A percentile compares a stretch with the other conserved stretches of the same genome.
phyloP scores from a whole-genome alignment of 2,329 filamentous ascomycete genomes.

The Penicillium psychrosexuale region DNA sequence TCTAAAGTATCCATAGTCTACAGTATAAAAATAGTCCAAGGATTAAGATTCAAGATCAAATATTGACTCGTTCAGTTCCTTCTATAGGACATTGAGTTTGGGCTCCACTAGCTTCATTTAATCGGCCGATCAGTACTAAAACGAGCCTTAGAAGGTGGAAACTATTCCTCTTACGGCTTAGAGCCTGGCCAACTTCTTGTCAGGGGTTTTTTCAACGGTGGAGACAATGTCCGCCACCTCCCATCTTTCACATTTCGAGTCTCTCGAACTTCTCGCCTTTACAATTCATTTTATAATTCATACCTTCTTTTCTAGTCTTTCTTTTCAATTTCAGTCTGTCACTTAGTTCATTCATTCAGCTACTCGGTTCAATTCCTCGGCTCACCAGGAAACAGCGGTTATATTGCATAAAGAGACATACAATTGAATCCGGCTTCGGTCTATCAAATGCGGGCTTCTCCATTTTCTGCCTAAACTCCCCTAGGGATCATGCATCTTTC shows the following conservation, averaged over 20 bases:
- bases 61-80: background rate
- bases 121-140: background rate
- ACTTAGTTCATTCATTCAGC: background rate
- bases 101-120: background rate
- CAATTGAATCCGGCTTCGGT: background rate
- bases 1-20: background rate
- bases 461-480: constrained; percentile 8
- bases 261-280: background rate
- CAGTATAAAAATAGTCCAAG: background rate
- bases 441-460: constrained; percentile 7
- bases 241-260: constrained; percentile 1
- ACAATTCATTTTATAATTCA: background rate
- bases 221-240: background rate
- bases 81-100: background rate
- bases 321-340: background rate
- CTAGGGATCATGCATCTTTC: constrained; percentile 37
- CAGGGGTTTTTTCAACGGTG: constrained; percentile 4
- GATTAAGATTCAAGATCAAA: background rate
- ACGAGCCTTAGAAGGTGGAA: background rate
- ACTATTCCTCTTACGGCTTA: background rate
- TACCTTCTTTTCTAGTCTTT: background rate
- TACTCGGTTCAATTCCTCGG: background rate
- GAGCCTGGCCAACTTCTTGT: background rate
- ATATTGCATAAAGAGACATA: background rate
- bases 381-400: background rate